These are phyloP conservation scores for Quercus ilex DNA, from an alignment of 306 rosid genomes.

Conservation along the genomic window DNA sequence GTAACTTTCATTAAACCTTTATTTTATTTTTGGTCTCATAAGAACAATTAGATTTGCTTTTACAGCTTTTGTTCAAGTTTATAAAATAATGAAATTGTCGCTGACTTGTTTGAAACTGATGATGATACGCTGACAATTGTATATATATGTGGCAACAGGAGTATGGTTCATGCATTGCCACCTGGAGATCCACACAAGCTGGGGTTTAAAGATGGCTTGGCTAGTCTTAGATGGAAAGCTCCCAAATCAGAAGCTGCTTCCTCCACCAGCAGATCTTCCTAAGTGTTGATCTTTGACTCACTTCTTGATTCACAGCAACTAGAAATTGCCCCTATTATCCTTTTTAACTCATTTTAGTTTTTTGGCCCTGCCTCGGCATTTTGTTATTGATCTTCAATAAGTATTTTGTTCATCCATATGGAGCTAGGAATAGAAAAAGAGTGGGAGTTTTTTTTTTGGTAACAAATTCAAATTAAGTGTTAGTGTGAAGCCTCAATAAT, in stretches of 20 bases:
- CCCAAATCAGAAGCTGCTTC: conserved; percentile 53
- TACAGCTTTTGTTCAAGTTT: too few relatives aligned
- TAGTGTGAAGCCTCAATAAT: too few relatives aligned
- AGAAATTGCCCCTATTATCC: background rate
- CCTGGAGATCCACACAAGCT: conserved; percentile 60
- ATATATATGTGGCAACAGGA: conserved; percentile 26
- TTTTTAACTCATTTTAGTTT: background rate
- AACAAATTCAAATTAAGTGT: too few relatives aligned
- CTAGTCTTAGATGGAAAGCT: conserved; percentile 58
- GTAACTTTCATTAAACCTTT: too few relatives aligned
- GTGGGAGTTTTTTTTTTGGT: too few relatives aligned
- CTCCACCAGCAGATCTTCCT: conserved; percentile 74
- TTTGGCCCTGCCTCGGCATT: background rate
- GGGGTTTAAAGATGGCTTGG: conserved; percentile 82
- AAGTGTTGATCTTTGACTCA: conserved; percentile 29
- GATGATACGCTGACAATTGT: background rate
- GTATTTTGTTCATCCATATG: background rate
- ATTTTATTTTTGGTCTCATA: too few relatives aligned
- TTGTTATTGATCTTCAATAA: background rate
- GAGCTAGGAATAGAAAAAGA: background rate
- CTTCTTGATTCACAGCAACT: conserved; percentile 1
- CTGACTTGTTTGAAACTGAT: background rate
- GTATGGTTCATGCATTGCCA: conserved; percentile 84
- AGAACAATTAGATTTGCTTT: too few relatives aligned
- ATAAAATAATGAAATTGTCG: background rate